These are phyloP conservation scores for Rhizopogon vesiculosus DNA, from an alignment of 768 basidiomycete species.

Conservation along the genomic window DNA sequence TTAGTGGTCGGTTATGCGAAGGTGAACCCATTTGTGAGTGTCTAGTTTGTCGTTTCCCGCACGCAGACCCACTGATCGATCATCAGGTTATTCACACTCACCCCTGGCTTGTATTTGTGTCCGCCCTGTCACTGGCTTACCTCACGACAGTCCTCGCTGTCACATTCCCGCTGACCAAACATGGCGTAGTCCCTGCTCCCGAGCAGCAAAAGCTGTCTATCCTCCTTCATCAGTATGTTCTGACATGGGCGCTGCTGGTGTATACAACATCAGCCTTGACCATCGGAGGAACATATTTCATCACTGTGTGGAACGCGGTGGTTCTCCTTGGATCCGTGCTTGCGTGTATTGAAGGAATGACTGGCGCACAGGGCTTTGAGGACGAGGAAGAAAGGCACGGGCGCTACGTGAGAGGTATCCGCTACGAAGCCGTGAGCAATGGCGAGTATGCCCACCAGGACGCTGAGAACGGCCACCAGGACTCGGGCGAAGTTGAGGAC, in stretches of 20 bases:
- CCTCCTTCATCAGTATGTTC: slow-evolving; percentile 47
- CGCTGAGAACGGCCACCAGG: slow-evolving; percentile 5
- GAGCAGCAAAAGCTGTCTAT: slow-evolving; percentile 48
- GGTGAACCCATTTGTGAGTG: slow-evolving; percentile 62
- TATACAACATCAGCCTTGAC: slow-evolving; percentile 39
- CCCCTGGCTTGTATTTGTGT: slow-evolving; percentile 45
- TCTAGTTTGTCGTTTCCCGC: background rate
- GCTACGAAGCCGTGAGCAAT: slow-evolving; percentile 22
- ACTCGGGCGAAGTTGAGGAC: slow-evolving; percentile 26
- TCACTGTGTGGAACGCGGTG: slow-evolving; percentile 50
- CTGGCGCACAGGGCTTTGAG: slow-evolving; percentile 11
- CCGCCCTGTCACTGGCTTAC: slow-evolving; percentile 47
- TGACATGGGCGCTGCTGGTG: slow-evolving; percentile 58
- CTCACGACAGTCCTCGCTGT: slow-evolving; percentile 40
- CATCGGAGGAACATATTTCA: slow-evolving; percentile 52
- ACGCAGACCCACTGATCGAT: background rate
- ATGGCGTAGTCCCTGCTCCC: slow-evolving; percentile 14
- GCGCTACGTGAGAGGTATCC: slow-evolving; percentile 10
- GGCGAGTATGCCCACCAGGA: slow-evolving; percentile 11
- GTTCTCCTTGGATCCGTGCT: slow-evolving; percentile 38
- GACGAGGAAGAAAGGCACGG: slow-evolving; percentile 4
- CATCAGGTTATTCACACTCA: slow-evolving; percentile 57
- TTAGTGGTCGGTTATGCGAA: slow-evolving; percentile 45
- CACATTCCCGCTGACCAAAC: slow-evolving; percentile 27
- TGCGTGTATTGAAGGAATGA: slow-evolving; percentile 31